These are phyloP conservation scores for Cercophora sp. DNA, from an alignment of 495 filamentous ascomycete genomes.

Conservation along the genomic window DNA sequence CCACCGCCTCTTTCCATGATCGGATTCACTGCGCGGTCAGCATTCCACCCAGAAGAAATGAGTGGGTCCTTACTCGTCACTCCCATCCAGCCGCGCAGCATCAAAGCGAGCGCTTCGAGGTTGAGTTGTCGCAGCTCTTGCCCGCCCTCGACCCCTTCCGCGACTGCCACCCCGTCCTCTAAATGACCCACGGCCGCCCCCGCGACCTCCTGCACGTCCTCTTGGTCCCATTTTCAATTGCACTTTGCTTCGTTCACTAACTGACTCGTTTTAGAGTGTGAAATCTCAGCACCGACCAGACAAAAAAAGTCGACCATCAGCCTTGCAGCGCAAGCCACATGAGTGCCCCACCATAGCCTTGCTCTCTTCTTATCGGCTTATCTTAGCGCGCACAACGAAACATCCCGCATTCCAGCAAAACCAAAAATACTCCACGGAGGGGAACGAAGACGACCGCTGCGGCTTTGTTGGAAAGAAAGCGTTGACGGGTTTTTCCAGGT, in stretches of 20 bases:
- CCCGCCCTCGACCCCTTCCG: slow-evolving; percentile 20
- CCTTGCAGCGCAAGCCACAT: slow-evolving; percentile 21
- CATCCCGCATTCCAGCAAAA: slow-evolving; percentile 32
- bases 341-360: slow-evolving; percentile 9
- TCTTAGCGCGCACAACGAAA: slow-evolving; percentile 39
- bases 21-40: not conserved
- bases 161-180: slow-evolving; percentile 21
- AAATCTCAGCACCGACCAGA: not conserved
- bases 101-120: slow-evolving; percentile 32
- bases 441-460: slow-evolving; percentile 17
- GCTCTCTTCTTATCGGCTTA: slow-evolving; percentile 28
- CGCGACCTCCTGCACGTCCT: slow-evolving; percentile 25
- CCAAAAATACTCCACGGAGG: slow-evolving; percentile 27
- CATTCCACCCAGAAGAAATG: not conserved
- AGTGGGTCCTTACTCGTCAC: slow-evolving; percentile 31
- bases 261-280: no score
- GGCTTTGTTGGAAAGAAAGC: slow-evolving; percentile 3
- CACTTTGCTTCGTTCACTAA: no score
- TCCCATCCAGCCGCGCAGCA: slow-evolving; percentile 29
- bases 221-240: slow-evolving; percentile 27
- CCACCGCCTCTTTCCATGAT: not conserved
- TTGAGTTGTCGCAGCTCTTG: slow-evolving; percentile 26
- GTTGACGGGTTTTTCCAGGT: slow-evolving; percentile 16
- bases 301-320: slow-evolving; percentile 26
- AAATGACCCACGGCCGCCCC: slow-evolving; percentile 20